These are phyloP conservation scores for Suillus brevipes DNA, from an alignment of 768 basidiomycete species.

Conservation along the genomic window DNA sequence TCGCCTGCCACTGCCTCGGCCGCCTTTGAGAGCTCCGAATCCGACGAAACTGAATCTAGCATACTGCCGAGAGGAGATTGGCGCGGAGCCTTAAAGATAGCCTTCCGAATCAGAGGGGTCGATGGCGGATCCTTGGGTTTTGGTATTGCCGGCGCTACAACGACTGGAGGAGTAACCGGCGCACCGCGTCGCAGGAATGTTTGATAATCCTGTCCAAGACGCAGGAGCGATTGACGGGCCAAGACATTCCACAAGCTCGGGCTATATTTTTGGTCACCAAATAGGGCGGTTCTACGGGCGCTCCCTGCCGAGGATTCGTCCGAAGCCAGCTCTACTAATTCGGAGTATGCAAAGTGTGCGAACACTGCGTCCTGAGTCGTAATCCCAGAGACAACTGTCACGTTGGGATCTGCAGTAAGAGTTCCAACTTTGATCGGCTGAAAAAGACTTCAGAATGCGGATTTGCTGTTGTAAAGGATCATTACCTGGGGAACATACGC, in stretches of 20 bases:
- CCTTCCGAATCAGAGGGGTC: conserved; percentile 39
- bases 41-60: conserved; percentile 59
- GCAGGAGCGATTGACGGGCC: conserved; percentile 55
- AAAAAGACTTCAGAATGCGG: conserved; percentile 4
- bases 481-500: conserved; percentile 56
- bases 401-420: conserved; percentile 50
- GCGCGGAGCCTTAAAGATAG: conserved; percentile 40
- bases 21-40: conserved; percentile 54
- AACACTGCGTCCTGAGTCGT: conserved; percentile 52
- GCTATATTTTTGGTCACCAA: conserved; percentile 66
- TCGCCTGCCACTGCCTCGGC: conserved; percentile 48
- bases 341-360: conserved; percentile 66
- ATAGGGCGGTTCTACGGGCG: conserved; percentile 54
- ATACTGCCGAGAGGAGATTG: conserved; percentile 55
- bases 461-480: background rate
- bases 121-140: conserved; percentile 31
- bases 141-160: conserved; percentile 27
- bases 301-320: conserved; percentile 41
- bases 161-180: conserved; percentile 28
- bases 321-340: conserved; percentile 54
- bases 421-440: conserved; percentile 51
- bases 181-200: conserved; percentile 60
- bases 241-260: conserved; percentile 66
- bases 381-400: conserved; percentile 63
- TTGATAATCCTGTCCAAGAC: conserved; percentile 71